Conservation (phyloP, 1,284 basidiomycete genomes). For the Ganoderma resinaceum region DNA sequence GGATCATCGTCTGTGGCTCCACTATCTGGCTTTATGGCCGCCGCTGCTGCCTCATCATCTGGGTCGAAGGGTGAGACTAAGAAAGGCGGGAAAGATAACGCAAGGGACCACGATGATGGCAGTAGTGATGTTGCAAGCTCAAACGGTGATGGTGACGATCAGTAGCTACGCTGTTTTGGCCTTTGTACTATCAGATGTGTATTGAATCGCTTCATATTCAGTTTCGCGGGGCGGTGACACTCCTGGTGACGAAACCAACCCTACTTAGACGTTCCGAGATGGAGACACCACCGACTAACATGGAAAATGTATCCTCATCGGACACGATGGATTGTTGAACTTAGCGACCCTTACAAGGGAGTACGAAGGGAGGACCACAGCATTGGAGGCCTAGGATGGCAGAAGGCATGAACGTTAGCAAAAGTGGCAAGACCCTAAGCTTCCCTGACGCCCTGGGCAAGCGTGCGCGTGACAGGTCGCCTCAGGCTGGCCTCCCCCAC, state of each 20-base stretch:
- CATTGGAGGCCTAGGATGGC: too few species aligned
- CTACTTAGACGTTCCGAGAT: background rate
- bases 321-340: too few species aligned
- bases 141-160: slow-evolving; percentile 30
- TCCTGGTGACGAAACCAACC: background rate
- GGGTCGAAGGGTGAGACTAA: slow-evolving; percentile 10
- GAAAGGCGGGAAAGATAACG: slow-evolving; percentile 4
- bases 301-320: too few species aligned
- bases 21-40: slow-evolving; percentile 34
- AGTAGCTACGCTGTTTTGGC: background rate
- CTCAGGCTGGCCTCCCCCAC: too few species aligned
- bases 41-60: slow-evolving; percentile 22
- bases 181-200: background rate
- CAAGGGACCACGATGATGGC: slow-evolving; percentile 30
- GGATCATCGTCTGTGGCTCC: slow-evolving; percentile 26
- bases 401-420: too few species aligned
- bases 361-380: too few species aligned
- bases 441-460: too few species aligned
- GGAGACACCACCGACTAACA: too few species aligned
- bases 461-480: too few species aligned
- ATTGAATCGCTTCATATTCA: background rate
- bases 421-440: too few species aligned
- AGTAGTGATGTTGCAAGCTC: slow-evolving; percentile 46
- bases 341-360: too few species aligned
- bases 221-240: background rate